These are phyloP conservation scores for Aureobasidium musti DNA, from an alignment of 2,329 filamentous ascomycete genomes.

Conservation along the genomic window DNA sequence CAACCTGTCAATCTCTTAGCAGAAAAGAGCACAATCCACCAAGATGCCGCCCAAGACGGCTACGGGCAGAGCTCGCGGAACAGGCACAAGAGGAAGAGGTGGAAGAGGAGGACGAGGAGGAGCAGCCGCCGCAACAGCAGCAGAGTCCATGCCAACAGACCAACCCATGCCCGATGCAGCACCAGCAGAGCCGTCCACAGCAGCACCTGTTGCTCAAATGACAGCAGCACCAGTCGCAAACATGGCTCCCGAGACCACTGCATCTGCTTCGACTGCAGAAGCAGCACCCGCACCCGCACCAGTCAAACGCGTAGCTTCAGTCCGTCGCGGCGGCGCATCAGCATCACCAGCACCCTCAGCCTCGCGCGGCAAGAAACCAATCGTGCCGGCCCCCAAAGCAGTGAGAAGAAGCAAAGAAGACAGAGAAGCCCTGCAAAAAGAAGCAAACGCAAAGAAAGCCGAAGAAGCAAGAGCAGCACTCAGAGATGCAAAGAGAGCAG, in stretches of 20 bases:
- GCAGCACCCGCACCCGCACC: slow-evolving; percentile 10
- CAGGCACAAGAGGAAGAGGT: slow-evolving; percentile 27
- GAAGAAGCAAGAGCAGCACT: slow-evolving; percentile 39
- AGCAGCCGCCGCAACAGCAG: slow-evolving; percentile 11
- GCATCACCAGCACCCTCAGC: slow-evolving; percentile 27
- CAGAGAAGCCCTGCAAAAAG: slow-evolving; percentile 45
- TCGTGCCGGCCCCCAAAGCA: slow-evolving; percentile 45
- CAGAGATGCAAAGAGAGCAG: slow-evolving; percentile 35
- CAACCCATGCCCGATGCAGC: slow-evolving; percentile 3
- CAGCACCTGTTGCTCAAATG: slow-evolving; percentile 29
- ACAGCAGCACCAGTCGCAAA: slow-evolving; percentile 15
- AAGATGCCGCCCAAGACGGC: slow-evolving; percentile 32
- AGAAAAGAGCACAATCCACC: background rate
- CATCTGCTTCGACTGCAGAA: slow-evolving; percentile 8
- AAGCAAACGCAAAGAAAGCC: slow-evolving; percentile 44
- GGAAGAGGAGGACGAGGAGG: slow-evolving; percentile 12
- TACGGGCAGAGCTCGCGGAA: slow-evolving; percentile 25
- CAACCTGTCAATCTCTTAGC: too few species aligned
- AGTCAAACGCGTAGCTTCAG: slow-evolving; percentile 13
- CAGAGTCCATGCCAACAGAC: background rate
- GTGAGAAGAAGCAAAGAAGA: slow-evolving; percentile 51
- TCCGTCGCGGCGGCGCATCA: slow-evolving; percentile 23
- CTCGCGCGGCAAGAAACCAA: slow-evolving; percentile 31
- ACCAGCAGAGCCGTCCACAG: slow-evolving; percentile 15
- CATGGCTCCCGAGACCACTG: background rate